Evolutionary conservation across 331 rosid genomes (phyloP), one percentile per base, ranked within the genome.

Genomic region (Pyrus hybrid): DNA sequence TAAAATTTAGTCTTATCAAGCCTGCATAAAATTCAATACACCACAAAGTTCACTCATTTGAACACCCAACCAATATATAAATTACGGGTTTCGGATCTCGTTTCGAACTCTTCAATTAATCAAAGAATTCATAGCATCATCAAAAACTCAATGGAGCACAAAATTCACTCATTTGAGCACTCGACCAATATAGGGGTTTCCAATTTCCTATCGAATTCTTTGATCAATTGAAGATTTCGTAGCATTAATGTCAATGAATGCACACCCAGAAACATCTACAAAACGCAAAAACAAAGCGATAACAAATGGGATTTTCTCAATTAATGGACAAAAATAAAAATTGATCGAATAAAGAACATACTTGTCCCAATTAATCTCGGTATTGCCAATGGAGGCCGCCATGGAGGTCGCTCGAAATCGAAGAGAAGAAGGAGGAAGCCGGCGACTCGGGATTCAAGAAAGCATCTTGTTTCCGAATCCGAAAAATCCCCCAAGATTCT

Each of bases 361-460:
- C 99, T 92, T 92, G 87, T 94, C 99, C 99, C 99, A 94, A 82
- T 94, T 91, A 63, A 94, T 90, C 85, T 92, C 99, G 62, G 97
- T 79, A 29, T 85, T 93, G 64, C 91, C 95, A 53, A 87, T 83
- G 56, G 95, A 71, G 63, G 86, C 79, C 28, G 85, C 87, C 98
- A 91, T 93, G 76, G 80, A 11, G 77, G 49, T 26, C 29, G 76
- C 45, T 25, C 68, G 62, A 68, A 76, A 63, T 33, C 28, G 68
- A 69, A 77, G 11, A 69, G 5, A n/a, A 18, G 6, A 21, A 16
- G 30, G 45, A 37, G 47, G n/a, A 37, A 22, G 49, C 32, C 68
- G 66, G 77, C 78, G 33, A 53, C 56, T 28, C 41, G 79, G 71
- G 3, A 23, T 18, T 80, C 72, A 73, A 79, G 73, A 81, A 76